Conservation (phyloP, 495 filamentous ascomycete genomes). For the Penicillium salamii region DNA sequence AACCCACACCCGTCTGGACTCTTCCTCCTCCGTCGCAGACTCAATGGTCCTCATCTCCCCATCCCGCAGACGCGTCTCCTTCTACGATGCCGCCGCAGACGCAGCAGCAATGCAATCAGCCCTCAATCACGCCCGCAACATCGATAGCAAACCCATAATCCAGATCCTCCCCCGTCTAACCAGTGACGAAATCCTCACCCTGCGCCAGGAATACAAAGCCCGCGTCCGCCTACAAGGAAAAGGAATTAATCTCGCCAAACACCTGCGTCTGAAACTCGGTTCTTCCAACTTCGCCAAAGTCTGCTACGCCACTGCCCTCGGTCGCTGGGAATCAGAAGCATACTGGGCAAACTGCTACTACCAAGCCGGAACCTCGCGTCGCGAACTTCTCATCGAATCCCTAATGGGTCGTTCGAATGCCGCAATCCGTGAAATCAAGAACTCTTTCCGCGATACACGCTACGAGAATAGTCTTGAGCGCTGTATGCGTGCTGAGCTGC, state of each 20-base stretch:
- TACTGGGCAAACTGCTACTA: constrained; percentile 99
- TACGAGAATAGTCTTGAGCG: constrained; percentile 77
- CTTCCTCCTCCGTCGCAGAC: constrained; percentile 21
- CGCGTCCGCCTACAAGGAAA: constrained; percentile 77
- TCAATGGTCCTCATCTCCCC: constrained; percentile 31
- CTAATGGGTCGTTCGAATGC: constrained; percentile 84
- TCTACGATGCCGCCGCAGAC: constrained; percentile 76
- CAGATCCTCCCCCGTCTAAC: constrained; percentile 80
- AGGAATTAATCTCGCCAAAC: constrained; percentile 93
- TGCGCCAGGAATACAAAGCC: constrained; percentile 86
- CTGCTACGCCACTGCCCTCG: constrained; percentile 85
- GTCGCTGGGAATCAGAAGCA: constrained; percentile 88
- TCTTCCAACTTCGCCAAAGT: constrained; percentile 81
- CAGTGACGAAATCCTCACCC: constrained; percentile 78
- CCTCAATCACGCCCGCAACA: constrained; percentile 63
- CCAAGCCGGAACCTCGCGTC: constrained; percentile 77
- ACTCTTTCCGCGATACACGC: constrained; percentile 88
- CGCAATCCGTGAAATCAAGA: constrained; percentile 88
- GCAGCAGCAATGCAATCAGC: constrained; percentile 72
- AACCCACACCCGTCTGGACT: constrained; percentile 25
- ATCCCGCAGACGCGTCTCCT: constrained; percentile 50
- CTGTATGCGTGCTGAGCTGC: constrained; percentile 88
- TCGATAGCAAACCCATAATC: constrained; percentile 68
- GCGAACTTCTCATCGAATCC: constrained; percentile 88
- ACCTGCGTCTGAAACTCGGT: constrained; percentile 75